Conservation (phyloP, 1,284 basidiomycete species). For the Irpex sp. region DNA sequence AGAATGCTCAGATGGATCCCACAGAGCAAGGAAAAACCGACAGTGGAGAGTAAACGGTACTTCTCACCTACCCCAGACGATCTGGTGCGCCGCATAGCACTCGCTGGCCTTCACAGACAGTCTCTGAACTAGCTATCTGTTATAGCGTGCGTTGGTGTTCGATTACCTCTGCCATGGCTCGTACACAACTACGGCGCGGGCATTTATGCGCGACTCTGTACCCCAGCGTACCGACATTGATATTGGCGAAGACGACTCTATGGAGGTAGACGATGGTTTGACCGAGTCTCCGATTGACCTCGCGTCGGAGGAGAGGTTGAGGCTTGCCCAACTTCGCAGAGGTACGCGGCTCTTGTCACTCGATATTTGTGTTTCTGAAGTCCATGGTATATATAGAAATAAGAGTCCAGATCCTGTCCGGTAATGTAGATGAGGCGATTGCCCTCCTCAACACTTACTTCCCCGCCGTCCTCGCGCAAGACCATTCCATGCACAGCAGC, state of each 20-base stretch:
- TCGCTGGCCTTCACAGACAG: background rate
- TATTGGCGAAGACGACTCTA: conserved; percentile 60
- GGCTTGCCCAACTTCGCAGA: conserved; percentile 48
- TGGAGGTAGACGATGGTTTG: conserved; percentile 12
- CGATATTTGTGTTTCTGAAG: background rate
- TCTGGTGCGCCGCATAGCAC: conserved; percentile 6
- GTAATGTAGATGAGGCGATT: conserved; percentile 65
- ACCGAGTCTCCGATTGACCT: conserved; percentile 1
- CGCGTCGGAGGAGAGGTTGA: conserved; percentile 33
- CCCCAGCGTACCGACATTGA: conserved; percentile 49
- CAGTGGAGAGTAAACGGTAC: conserved; percentile 10
- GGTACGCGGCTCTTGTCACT: conserved; percentile 34
- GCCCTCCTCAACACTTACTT: conserved; percentile 62
- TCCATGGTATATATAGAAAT: conserved; percentile 45
- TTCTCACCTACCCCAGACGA: conserved; percentile 15
- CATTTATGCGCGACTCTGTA: conserved; percentile 63
- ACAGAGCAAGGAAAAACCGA: conserved; percentile 7
- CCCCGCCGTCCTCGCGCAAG: conserved; percentile 50
- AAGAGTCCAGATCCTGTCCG: conserved; percentile 56
- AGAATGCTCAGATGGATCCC: conserved; percentile 7
- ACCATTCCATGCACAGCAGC: conserved; percentile 8
- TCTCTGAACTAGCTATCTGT: background rate
- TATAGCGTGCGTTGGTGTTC: conserved; percentile 67
- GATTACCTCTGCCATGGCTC: conserved; percentile 77
- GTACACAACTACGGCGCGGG: conserved; percentile 63